Base-by-base conservation (phyloP, 2,329 filamentous ascomycete species). In the Neospermospora avenae region DNA sequence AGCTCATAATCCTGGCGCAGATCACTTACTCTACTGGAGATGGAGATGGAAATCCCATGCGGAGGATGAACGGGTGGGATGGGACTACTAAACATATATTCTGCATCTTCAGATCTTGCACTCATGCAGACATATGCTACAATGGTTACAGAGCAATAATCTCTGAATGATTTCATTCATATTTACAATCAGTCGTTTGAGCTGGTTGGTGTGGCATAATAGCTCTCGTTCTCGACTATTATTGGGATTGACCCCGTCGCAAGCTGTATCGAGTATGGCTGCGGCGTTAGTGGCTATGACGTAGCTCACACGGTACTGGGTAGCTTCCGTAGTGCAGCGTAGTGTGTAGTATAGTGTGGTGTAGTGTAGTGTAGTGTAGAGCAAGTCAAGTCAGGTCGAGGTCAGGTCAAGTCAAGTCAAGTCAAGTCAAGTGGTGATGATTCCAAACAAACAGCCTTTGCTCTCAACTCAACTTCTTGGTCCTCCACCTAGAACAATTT, bases 1-100 rank as follows among this genome's bases (percentile, higher is more conserved):
- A 37, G 44, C 22, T n/a, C 24, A 22, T 34, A 20, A 57, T 49
- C 55, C 55, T 35, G n/a, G 55, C 31, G 55, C 45, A 25, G 45
- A 57, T 57, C 55, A 24, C n/a, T 7, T 3, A 31, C 28, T 31
- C 11, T 31, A 31, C n/a, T n/a, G n/a, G n/a, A n/a, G n/a, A n/a
- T n/a, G 39, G 35, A 42, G 28, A 37, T 45, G 37, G 37, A 20
- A 18, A 55, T 55, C 18, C 22, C n/a, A 28, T 31, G 28, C 11
- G 28, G 28, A 1, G 28, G 28, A 31, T 31, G 28, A 31, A 31
- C 28, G 28, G 39, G 16, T 41, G 39, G 39, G 39, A 41, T 39
- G 35, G 35, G 39, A n/a, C 16, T n/a, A n/a, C n/a, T n/a, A n/a
- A n/a, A n/a, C n/a, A n/a, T n/a, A n/a, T n/a, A n/a, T n/a, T n/a